Percentiles rank a stretch among this genome's conserved stretches.
phyloP scores from a whole-genome alignment of 2,329 filamentous ascomycete species.

The Hypoxylon sp. region DNA sequence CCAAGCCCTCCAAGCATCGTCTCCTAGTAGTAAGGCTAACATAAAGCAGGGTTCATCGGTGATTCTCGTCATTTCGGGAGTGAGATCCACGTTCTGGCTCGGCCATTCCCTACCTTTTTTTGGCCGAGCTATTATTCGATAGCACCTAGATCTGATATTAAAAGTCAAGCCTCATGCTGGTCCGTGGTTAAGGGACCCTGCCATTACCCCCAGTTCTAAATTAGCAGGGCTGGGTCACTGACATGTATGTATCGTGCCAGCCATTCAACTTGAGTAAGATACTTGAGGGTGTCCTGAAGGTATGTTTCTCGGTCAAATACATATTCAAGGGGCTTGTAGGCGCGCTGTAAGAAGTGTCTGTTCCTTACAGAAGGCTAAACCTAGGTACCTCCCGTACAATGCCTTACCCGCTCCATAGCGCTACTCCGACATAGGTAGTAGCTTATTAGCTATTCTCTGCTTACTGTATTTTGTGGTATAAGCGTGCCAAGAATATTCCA shows the following conservation, averaged over 20 bases:
- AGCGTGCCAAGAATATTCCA: slow-evolving; percentile 24
- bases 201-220: slow-evolving; percentile 19
- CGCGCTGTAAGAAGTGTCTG: slow-evolving; percentile 8
- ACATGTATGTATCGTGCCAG: slow-evolving; percentile 3
- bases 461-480: slow-evolving; percentile 42
- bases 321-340: slow-evolving; percentile 17
- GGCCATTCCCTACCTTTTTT: slow-evolving; percentile 46
- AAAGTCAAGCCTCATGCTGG: slow-evolving; percentile 37
- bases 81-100: slow-evolving; percentile 45
- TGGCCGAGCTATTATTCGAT: slow-evolving; percentile 45
- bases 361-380: slow-evolving; percentile 25
- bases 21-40: slow-evolving; percentile 44
- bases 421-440: slow-evolving; percentile 34
- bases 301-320: slow-evolving; percentile 36
- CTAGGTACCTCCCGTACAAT: slow-evolving; percentile 16
- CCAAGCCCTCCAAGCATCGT: slow-evolving; percentile 38
- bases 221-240: slow-evolving; percentile 17
- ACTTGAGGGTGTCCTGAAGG: neutral
- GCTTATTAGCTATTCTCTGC: slow-evolving; percentile 37
- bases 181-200: slow-evolving; percentile 25
- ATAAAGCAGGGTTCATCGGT: slow-evolving; percentile 40
- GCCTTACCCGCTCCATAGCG: slow-evolving; percentile 27
- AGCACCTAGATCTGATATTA: slow-evolving; percentile 46
- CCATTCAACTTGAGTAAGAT: neutral
- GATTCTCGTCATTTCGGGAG: slow-evolving; percentile 47